Evolutionary conservation across 2,329 filamentous ascomycete species (phyloP).

Genomic region (Aspergillus novoparasiticus): DNA sequence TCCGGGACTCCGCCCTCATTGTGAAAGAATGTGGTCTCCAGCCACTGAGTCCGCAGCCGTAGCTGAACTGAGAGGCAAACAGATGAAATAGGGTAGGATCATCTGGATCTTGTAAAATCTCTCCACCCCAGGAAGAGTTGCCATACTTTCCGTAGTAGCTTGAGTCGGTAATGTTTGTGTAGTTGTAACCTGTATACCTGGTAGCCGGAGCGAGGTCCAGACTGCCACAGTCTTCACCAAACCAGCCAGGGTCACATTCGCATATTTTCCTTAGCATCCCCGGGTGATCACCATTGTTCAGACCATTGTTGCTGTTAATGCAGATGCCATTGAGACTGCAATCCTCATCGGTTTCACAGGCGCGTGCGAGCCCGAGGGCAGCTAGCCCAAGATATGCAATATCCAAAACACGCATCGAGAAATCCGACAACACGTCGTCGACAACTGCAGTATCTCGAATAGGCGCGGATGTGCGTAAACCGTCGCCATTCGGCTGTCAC

Average conservation of each 20-base stretch:
- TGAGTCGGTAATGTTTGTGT: slow-evolving; percentile 32
- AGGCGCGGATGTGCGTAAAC: neutral
- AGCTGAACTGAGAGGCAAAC: slow-evolving; percentile 49
- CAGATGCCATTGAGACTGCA: slow-evolving; percentile 47
- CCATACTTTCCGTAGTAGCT: slow-evolving; percentile 25
- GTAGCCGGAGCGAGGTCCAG: slow-evolving; percentile 49
- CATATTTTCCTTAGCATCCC: slow-evolving; percentile 5
- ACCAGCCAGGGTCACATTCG: slow-evolving; percentile 49
- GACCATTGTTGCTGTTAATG: neutral
- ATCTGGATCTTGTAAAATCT: slow-evolving; percentile 47
- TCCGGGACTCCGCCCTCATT: slow-evolving; percentile 49
- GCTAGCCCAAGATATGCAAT: neutral
- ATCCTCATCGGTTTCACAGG: slow-evolving; percentile 35
- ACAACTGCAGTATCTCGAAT: neutral
- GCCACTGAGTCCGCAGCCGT: slow-evolving; percentile 50
- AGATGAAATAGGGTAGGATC: slow-evolving; percentile 48
- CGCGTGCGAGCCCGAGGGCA: neutral
- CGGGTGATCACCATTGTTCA: no score
- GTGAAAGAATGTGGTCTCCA: slow-evolving; percentile 53
- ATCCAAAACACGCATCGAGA: neutral
- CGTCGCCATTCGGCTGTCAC: neutral
- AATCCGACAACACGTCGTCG: neutral
- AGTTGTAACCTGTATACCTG: slow-evolving; percentile 50
- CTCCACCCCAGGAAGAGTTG: slow-evolving; percentile 54
- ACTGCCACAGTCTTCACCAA: slow-evolving; percentile 45